Percentiles rank a stretch among this genome's conserved stretches.
Conservation (phyloP, 371 early-diverging fungal genomes). For the Mucor saturninus region DNA sequence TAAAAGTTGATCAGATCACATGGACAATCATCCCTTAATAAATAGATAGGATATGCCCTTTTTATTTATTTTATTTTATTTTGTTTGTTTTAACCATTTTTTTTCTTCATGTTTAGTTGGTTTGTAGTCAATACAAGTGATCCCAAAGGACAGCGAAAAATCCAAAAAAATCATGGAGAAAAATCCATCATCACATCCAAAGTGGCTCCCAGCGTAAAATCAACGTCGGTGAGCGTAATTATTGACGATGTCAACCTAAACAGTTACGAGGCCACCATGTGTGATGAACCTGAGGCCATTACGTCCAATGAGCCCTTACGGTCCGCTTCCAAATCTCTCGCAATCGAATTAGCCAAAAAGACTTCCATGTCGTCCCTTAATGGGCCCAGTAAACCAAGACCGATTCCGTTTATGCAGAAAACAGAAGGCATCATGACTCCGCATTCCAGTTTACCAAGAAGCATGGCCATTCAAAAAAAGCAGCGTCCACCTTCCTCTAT, state of each 20-base stretch:
- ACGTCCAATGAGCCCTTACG: slow-evolving; percentile 1
- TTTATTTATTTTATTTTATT: background rate
- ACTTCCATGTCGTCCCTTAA: slow-evolving; percentile 3
- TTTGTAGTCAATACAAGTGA: slow-evolving; percentile 1
- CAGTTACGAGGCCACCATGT: background rate
- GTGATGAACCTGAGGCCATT: background rate
- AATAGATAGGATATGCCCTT: background rate
- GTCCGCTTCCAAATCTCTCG: slow-evolving; percentile 20
- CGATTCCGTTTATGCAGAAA: slow-evolving; percentile 10
- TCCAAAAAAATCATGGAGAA: slow-evolving; percentile 5
- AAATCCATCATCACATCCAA: slow-evolving; percentile 14
- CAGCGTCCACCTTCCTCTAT: slow-evolving; percentile 9
- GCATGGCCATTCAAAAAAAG: slow-evolving; percentile 3
- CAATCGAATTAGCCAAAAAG: slow-evolving; percentile 26
- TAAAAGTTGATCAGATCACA: slow-evolving; percentile 1
- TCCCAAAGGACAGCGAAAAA: background rate
- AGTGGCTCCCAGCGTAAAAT: slow-evolving; percentile 24
- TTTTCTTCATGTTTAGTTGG: slow-evolving; percentile 8
- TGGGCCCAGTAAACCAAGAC: background rate
- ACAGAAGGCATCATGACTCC: slow-evolving; percentile 6
- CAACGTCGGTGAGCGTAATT: slow-evolving; percentile 30
- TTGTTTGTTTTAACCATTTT: background rate
- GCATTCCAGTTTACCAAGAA: slow-evolving; percentile 10
- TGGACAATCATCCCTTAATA: background rate
- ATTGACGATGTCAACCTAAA: slow-evolving; percentile 19